These are phyloP conservation scores for Colletotrichum paranaense DNA, from an alignment of 2,329 filamentous ascomycete species.

Conservation along the genomic window DNA sequence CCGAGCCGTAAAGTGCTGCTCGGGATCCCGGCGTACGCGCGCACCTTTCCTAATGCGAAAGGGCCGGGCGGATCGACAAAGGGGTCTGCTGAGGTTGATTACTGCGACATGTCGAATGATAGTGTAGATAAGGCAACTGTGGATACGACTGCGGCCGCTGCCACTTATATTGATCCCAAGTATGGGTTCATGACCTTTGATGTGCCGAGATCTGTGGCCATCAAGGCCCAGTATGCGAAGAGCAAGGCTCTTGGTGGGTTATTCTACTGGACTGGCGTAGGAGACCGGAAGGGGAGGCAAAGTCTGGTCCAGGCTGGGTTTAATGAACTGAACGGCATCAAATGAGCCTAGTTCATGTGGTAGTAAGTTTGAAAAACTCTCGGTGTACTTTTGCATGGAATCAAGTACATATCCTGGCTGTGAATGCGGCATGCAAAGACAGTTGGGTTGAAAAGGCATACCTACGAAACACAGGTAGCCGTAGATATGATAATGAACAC, in stretches of 20 bases:
- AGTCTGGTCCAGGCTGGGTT: constrained; percentile 73
- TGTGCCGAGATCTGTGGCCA: constrained; percentile 67
- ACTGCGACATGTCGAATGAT: constrained; percentile 67
- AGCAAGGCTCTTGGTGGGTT: constrained; percentile 67
- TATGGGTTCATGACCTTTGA: constrained; percentile 74
- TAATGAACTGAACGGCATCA: constrained; percentile 53
- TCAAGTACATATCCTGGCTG: neutral
- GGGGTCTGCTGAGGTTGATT: constrained; percentile 67
- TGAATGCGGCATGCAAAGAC: neutral
- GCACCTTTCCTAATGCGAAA: constrained; percentile 67
- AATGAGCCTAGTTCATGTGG: neutral
- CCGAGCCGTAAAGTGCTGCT: constrained; percentile 69
- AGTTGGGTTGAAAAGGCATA: neutral
- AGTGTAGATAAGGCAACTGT: constrained; percentile 55
- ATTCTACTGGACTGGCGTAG: constrained; percentile 77
- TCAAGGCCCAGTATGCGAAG: constrained; percentile 71
- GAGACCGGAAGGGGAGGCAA: constrained; percentile 62
- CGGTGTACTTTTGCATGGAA: neutral
- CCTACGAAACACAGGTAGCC: neutral
- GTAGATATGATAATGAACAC: neutral
- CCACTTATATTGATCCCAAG: constrained; percentile 63
- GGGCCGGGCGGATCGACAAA: constrained; percentile 64
- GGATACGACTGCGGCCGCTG: constrained; percentile 64
- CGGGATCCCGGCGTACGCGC: constrained; percentile 72
- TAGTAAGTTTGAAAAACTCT: neutral